Conservation (phyloP, 345 rosid genomes). For the Eucalyptus cladocalyx region DNA sequence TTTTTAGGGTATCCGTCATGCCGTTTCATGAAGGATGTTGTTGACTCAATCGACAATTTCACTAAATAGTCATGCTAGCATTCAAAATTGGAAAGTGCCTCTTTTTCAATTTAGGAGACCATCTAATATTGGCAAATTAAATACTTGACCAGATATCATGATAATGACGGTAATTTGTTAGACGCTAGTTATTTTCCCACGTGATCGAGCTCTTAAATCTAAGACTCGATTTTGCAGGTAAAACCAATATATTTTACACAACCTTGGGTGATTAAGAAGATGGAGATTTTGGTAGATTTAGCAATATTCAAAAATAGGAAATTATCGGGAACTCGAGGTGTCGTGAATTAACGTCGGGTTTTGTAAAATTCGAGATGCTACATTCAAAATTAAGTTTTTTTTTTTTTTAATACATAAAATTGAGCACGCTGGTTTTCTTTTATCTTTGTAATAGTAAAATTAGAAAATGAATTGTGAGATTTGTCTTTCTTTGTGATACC, state of each 20-base stretch:
- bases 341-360: neutral
- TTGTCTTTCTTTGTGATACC: neutral
- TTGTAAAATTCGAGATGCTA: neutral
- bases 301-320: neutral
- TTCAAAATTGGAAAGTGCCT: too few relatives aligned
- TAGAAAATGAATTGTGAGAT: neutral
- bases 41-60: too few relatives aligned
- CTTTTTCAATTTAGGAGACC: too few relatives aligned
- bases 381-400: neutral
- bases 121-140: neutral
- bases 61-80: too few relatives aligned
- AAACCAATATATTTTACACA: neutral
- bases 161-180: neutral
- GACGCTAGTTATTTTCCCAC: neutral
- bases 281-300: neutral
- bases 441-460: neutral
- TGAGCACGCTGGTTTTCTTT: neutral
- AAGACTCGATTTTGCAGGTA: neutral
- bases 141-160: neutral
- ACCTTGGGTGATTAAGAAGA: neutral
- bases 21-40: too few relatives aligned
- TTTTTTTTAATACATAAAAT: neutral
- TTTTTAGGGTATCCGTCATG: too few relatives aligned
- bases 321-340: neutral
- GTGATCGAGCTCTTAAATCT: neutral